Evolutionary conservation across 2,329 filamentous ascomycete genomes (phyloP), one percentile per base, ranked within the genome.

Genomic region (Calonectria pseudoreteaudii): DNA sequence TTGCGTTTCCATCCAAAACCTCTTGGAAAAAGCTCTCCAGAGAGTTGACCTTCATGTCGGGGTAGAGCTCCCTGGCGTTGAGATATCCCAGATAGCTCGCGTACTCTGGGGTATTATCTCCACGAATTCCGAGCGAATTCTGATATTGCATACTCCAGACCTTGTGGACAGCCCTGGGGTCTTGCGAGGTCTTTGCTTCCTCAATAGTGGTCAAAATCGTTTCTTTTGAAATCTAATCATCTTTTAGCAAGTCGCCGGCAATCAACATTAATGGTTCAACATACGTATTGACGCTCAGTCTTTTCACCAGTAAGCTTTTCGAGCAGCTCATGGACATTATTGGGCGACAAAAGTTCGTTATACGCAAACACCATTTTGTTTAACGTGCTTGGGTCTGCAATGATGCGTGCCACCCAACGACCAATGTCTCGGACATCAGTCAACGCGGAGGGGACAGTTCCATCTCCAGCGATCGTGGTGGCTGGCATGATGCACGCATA

Each of bases 21-120:
- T 62, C 34, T 6, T 62, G 31, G 11, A 62, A 41, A 16, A 38
- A 62, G 3, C 11, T 13, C 16, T 62, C 56, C 34, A 62, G n/a
- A 14, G 56, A 62, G 9, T 28, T 44, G 14, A 36, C 18, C 31
- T 72, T 34, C 3, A 72, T 28, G 13, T 68, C 70, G 1, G 89
- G 90, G 76, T 91, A 91, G 30, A 91, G 81, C 23, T 91, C 87
- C 76, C 86, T 87, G 38, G 83, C 85, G 68, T 86, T 83, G 23
- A 91, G 72, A 78, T 91, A 91, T 2, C 89, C 89, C 7, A 92
- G 82, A 74, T 91, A 91, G 65, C 85, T 83, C 14, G 90, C 90
- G 74, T 86, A 84, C 69, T 89, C 87, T 0, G 87, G 88, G 13
- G 83, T 87, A 79, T 91, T 91, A 75, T 92, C 90, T 1, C 86